Percentiles rank a stretch among this genome's conserved stretches.
Evolutionary conservation across 108 stramenopile genomes (phyloP).

Genomic region (Epithemia pelagica): DNA sequence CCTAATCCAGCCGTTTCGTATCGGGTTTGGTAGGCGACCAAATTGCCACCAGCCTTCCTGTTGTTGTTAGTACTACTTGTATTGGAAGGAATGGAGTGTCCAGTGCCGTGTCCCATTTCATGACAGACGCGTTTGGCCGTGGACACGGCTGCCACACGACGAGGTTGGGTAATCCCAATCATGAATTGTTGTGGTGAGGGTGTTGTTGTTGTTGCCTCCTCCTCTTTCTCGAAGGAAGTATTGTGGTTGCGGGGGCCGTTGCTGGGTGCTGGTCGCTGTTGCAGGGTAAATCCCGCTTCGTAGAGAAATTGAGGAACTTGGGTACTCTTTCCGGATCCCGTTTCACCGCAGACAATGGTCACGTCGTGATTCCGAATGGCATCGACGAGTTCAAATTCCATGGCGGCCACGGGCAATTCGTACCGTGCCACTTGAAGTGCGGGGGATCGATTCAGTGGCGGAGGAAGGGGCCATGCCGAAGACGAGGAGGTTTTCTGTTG

Average conservation of each 20-base stretch:
- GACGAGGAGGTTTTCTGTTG: no score
- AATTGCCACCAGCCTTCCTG: conserved; percentile 39
- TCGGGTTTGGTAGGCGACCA: conserved; percentile 93
- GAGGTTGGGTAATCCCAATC: conserved; percentile 88
- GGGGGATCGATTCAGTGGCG: conserved; percentile 31
- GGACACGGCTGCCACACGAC: conserved; percentile 95
- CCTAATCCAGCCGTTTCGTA: conserved; percentile 87
- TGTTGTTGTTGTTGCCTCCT: background rate
- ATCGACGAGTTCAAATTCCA: conserved; percentile 99
- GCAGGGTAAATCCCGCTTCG: conserved; percentile 81
- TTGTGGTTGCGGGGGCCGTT: conserved; percentile 11
- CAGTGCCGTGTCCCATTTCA: conserved; percentile 88
- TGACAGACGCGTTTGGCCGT: conserved; percentile 94
- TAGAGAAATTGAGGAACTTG: conserved; percentile 96
- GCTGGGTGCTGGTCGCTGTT: background rate
- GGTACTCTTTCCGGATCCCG: conserved; percentile 57
- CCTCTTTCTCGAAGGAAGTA: conserved; percentile 7
- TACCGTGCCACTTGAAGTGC: conserved; percentile 62
- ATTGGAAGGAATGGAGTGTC: conserved; percentile 44
- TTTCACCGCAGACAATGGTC: conserved; percentile 90
- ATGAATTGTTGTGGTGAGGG: conserved; percentile 28
- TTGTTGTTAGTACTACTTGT: no score
- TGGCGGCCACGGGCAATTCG: conserved; percentile 91
- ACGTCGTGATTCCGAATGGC: conserved; percentile 86
- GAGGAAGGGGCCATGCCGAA: no score